A percentile compares a stretch with the other conserved stretches of the same genome.
phyloP scores from a whole-genome alignment of 441 rosid genomes.

The Gossypium laxum region DNA sequence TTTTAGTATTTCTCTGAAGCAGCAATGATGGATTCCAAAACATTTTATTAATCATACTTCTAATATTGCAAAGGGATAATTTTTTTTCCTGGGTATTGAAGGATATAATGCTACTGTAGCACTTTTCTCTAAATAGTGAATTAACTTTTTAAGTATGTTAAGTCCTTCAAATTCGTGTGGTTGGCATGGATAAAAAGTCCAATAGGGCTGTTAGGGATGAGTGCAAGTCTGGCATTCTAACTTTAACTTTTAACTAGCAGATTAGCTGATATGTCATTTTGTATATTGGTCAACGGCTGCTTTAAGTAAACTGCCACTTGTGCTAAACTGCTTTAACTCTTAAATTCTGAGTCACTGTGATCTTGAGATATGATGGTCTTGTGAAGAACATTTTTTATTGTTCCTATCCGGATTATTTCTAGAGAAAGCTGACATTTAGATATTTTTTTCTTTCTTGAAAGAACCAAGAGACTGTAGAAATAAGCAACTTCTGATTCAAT shows the following conservation, averaged over 20 bases:
- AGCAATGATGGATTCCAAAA: conserved; percentile 8
- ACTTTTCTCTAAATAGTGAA: neutral
- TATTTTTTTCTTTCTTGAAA: neutral
- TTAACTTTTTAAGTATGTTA: neutral
- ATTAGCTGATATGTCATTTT: neutral
- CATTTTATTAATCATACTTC: neutral
- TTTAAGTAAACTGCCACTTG: neutral
- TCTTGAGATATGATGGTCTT: neutral
- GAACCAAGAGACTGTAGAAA: neutral
- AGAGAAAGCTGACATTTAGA: neutral
- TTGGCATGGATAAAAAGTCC: neutral
- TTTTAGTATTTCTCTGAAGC: neutral
- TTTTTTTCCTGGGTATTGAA: neutral
- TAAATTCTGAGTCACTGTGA: neutral
- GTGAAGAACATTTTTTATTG: neutral
- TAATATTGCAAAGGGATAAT: neutral
- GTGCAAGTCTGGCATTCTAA: neutral
- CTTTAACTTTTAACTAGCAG: neutral
- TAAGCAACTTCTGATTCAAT: neutral
- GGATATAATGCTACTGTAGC: neutral
- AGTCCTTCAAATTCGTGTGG: neutral
- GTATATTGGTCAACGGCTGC: neutral
- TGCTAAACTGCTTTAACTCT: neutral
- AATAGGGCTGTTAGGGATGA: neutral
- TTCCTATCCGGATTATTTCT: neutral